phyloP scores from a whole-genome alignment of 164 flowering plant genomes.

The Magnolia kwangsiensis region DNA sequence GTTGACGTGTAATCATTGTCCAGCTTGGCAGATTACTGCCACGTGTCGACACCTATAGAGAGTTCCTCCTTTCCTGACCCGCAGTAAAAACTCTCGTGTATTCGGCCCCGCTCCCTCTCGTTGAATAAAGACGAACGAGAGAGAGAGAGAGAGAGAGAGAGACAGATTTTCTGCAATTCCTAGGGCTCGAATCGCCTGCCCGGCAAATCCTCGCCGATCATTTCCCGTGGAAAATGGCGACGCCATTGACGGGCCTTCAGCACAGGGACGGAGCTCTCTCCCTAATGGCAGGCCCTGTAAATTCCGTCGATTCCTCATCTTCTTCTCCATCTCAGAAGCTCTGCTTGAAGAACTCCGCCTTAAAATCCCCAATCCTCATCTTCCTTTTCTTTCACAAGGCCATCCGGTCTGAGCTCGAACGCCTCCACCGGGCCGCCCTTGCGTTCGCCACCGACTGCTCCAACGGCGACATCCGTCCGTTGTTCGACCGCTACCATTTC shows the following conservation, averaged over 20 bases:
- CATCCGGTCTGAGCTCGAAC: slow-evolving; percentile 73
- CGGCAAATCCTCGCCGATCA: not conserved
- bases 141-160: slow-evolving; percentile 6
- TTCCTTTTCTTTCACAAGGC: slow-evolving; percentile 88
- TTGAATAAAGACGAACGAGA: not conserved
- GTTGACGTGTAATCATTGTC: not conserved
- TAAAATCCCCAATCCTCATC: slow-evolving; percentile 64
- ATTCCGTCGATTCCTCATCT: slow-evolving; percentile 29
- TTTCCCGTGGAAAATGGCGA: slow-evolving; percentile 44
- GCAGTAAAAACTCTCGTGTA: slow-evolving; percentile 10
- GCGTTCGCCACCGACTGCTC: slow-evolving; percentile 44
- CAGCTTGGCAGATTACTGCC: slow-evolving; percentile 15
- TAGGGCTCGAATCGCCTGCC: slow-evolving; percentile 13
- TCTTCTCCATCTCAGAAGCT: slow-evolving; percentile 16
- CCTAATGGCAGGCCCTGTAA: slow-evolving; percentile 42
- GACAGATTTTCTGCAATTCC: not conserved
- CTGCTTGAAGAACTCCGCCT: slow-evolving; percentile 28
- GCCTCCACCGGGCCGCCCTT: slow-evolving; percentile 60
- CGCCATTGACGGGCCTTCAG: slow-evolving; percentile 56
- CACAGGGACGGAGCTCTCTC: slow-evolving; percentile 46
- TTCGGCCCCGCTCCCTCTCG: not conserved
- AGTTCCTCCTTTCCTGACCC: slow-evolving; percentile 18
- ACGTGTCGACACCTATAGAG: slow-evolving; percentile 21
- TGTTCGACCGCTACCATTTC: slow-evolving; percentile 57
- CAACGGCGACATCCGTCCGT: slow-evolving; percentile 37